phyloP scores from a whole-genome alignment of 352 stramenopile genomes.

The Phytophthora capsici region DNA sequence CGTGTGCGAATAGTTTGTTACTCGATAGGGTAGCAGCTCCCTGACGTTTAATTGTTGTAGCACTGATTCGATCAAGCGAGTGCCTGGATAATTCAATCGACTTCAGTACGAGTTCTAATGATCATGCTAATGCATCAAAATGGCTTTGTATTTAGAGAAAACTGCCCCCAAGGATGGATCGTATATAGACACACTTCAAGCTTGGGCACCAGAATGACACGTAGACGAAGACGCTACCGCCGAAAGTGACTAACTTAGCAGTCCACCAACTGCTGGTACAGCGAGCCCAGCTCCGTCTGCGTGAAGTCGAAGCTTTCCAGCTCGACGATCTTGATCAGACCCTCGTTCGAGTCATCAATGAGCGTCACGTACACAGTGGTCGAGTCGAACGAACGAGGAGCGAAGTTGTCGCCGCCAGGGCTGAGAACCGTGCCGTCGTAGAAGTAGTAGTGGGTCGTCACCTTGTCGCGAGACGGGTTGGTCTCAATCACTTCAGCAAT shows the following conservation, averaged over 20 bases:
- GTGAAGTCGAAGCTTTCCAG: slow-evolving; percentile 59
- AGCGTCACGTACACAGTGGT: slow-evolving; percentile 66
- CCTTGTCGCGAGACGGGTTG: slow-evolving; percentile 35
- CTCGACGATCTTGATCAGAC: slow-evolving; percentile 71
- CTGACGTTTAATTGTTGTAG: no score
- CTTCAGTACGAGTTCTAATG: no score
- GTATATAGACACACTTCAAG: slow-evolving; percentile 38
- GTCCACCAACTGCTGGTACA: slow-evolving; percentile 42
- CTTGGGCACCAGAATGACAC: slow-evolving; percentile 16
- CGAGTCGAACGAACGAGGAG: slow-evolving; percentile 32
- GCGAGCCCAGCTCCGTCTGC: slow-evolving; percentile 31
- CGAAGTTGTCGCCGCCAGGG: slow-evolving; percentile 57
- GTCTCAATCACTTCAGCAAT: slow-evolving; percentile 74
- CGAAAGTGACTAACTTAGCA: slow-evolving; percentile 20
- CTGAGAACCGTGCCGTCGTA: slow-evolving; percentile 49
- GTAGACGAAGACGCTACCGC: slow-evolving; percentile 6
- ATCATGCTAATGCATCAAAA: slow-evolving; percentile 29
- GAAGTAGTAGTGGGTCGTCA: slow-evolving; percentile 77
- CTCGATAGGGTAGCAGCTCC: no score
- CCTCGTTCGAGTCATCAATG: slow-evolving; percentile 57
- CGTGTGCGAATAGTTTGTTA: no score
- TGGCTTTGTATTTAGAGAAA: slow-evolving; percentile 36
- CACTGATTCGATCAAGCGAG: no score
- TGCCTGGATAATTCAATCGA: no score
- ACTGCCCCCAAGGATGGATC: slow-evolving; percentile 19